Evolutionary conservation across 108 stramenopile species (phyloP).

Genomic region (Nannochloropsis salina): DNA sequence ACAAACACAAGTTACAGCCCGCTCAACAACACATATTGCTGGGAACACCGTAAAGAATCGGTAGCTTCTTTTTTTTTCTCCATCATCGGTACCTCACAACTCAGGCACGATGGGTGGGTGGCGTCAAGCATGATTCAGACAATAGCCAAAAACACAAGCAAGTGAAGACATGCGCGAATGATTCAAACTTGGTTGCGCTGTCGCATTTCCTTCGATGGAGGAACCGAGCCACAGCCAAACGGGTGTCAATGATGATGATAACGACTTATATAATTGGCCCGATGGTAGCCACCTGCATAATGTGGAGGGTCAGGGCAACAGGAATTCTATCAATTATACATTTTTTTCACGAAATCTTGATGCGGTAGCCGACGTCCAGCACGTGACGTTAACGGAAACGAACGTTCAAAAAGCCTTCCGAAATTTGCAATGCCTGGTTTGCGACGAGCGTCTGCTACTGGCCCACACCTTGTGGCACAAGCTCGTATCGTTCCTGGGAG

Average conservation of each 20-base stretch:
- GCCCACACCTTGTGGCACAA: background rate
- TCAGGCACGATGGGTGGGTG: too few species aligned
- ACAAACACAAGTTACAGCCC: too few species aligned
- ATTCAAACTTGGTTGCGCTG: too few species aligned
- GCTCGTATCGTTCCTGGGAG: background rate
- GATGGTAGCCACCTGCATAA: background rate
- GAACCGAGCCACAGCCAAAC: too few species aligned
- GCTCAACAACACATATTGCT: too few species aligned
- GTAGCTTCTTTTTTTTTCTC: too few species aligned
- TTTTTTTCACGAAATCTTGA: background rate
- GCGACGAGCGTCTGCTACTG: background rate
- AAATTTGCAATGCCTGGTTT: background rate
- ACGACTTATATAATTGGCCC: background rate
- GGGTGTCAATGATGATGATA: background rate
- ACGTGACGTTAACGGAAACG: background rate
- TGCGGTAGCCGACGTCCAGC: background rate
- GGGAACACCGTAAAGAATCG: too few species aligned
- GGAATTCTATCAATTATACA: background rate
- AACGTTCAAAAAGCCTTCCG: background rate
- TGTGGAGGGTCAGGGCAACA: background rate
- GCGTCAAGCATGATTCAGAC: too few species aligned
- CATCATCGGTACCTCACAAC: too few species aligned
- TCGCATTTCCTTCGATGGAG: too few species aligned
- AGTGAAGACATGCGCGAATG: too few species aligned
- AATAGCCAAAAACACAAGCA: too few species aligned